These are phyloP conservation scores for Penicillium herquei DNA, from an alignment of 495 filamentous ascomycete species.

Conservation along the genomic window DNA sequence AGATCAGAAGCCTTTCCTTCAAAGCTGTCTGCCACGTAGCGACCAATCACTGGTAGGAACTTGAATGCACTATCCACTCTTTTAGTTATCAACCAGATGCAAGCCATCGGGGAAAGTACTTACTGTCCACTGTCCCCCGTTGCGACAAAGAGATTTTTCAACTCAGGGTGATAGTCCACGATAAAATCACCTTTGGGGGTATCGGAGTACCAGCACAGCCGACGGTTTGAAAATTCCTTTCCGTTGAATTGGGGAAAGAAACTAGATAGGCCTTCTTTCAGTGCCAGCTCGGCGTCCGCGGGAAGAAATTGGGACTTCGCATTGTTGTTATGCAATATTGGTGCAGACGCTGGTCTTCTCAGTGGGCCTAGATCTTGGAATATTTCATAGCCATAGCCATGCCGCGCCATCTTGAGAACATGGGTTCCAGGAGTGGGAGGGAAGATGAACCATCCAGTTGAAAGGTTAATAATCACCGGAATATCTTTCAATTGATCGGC, in stretches of 20 bases:
- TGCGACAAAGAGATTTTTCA: slow-evolving; percentile 65
- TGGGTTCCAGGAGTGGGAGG: slow-evolving; percentile 51
- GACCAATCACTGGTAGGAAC: slow-evolving; percentile 49
- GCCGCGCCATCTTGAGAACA: slow-evolving; percentile 69
- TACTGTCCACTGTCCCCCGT: slow-evolving; percentile 77
- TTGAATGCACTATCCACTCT: slow-evolving; percentile 39
- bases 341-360: slow-evolving; percentile 22
- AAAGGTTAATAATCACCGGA: slow-evolving; percentile 75
- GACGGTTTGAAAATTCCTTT: slow-evolving; percentile 59
- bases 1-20: too few relatives aligned
- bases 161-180: slow-evolving; percentile 66
- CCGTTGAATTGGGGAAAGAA: slow-evolving; percentile 57
- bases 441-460: slow-evolving; percentile 73
- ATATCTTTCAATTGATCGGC: slow-evolving; percentile 53
- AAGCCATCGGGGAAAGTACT: slow-evolving; percentile 4
- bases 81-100: background rate
- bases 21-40: too few relatives aligned
- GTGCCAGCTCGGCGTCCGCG: slow-evolving; percentile 52
- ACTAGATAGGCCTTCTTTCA: slow-evolving; percentile 53
- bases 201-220: slow-evolving; percentile 85
- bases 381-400: slow-evolving; percentile 67
- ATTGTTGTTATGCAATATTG: too few relatives aligned
- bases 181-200: slow-evolving; percentile 74
- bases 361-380: slow-evolving; percentile 13
- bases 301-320: slow-evolving; percentile 44